Evolutionary conservation across 306 rosid genomes (phyloP).

Genomic region (Macrotyloma uniflorum): DNA sequence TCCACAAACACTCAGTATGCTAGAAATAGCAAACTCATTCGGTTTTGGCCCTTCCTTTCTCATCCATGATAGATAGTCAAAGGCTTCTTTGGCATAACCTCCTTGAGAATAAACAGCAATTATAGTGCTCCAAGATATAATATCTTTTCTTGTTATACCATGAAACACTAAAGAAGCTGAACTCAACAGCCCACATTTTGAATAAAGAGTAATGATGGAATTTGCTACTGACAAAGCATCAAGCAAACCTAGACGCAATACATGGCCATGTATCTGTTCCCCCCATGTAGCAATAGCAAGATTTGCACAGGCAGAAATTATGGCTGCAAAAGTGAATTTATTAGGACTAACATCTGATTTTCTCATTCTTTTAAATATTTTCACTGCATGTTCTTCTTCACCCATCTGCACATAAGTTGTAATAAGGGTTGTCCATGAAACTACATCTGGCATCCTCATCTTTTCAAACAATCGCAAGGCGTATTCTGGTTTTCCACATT

Average conservation of each 20-base stretch:
- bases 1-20: constrained; percentile 77
- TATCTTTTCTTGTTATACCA: constrained; percentile 59
- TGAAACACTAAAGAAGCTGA: constrained; percentile 64
- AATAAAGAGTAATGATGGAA: constrained; percentile 69
- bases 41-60: constrained; percentile 74
- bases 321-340: constrained; percentile 71
- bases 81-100: constrained; percentile 71
- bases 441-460: constrained; percentile 68
- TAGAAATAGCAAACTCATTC: constrained; percentile 74
- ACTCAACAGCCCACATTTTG: constrained; percentile 62
- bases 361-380: constrained; percentile 65
- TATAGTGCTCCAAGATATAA: constrained; percentile 89
- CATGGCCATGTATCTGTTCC: constrained; percentile 65
- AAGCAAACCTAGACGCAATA: constrained; percentile 55
- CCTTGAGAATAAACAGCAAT: constrained; percentile 77
- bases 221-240: constrained; percentile 70
- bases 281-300: constrained; percentile 64
- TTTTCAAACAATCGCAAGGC: constrained; percentile 61
- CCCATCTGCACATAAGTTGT: constrained; percentile 57
- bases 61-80: constrained; percentile 71
- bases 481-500: constrained; percentile 71
- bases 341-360: constrained; percentile 64
- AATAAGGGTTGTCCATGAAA: constrained; percentile 79
- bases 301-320: constrained; percentile 72
- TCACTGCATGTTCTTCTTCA: constrained; percentile 59